A percentile compares a stretch with the other conserved stretches of the same genome.
Evolutionary conservation across 148 eudicot genomes (phyloP).

Genomic region (Fagopyrum homotropicum): DNA sequence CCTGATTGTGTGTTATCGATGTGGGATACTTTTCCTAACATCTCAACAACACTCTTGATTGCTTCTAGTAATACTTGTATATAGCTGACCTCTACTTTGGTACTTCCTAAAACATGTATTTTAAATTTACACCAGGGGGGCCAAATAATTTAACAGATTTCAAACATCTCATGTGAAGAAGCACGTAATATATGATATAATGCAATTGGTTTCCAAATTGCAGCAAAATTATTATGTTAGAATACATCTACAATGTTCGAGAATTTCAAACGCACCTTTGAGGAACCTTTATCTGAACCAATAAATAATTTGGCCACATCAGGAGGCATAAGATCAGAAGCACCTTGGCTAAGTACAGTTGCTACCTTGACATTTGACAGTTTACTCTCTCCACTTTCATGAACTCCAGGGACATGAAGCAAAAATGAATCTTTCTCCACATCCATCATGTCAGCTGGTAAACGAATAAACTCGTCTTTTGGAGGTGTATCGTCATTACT

Average conservation of each 20-base stretch:
- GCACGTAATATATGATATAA: neutral
- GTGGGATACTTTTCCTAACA: no score
- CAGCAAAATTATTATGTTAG: neutral
- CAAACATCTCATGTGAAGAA: conserved; percentile 1
- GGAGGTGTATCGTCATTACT: conserved; percentile 58
- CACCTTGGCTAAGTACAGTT: conserved; percentile 53
- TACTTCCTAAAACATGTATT: neutral
- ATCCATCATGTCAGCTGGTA: conserved; percentile 69
- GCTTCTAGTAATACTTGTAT: neutral
- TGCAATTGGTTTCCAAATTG: neutral
- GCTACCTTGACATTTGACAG: conserved; percentile 52
- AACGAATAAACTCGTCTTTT: conserved; percentile 60
- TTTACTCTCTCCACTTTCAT: conserved; percentile 36
- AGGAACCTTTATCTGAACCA: conserved; percentile 56
- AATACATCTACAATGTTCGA: neutral
- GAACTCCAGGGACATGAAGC: conserved; percentile 59
- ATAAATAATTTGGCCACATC: conserved; percentile 82
- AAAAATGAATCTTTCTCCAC: conserved; percentile 77
- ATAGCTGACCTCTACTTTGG: neutral
- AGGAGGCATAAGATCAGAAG: conserved; percentile 90
- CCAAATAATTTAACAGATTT: neutral
- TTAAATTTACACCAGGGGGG: neutral
- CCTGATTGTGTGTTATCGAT: no score
- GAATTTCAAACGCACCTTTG: conserved; percentile 52
- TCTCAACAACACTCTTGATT: neutral